A percentile compares a stretch with the other conserved stretches of the same genome.
These are phyloP conservation scores for Argentina anserina DNA, from an alignment of 306 rosid genomes.

Conservation along the genomic window DNA sequence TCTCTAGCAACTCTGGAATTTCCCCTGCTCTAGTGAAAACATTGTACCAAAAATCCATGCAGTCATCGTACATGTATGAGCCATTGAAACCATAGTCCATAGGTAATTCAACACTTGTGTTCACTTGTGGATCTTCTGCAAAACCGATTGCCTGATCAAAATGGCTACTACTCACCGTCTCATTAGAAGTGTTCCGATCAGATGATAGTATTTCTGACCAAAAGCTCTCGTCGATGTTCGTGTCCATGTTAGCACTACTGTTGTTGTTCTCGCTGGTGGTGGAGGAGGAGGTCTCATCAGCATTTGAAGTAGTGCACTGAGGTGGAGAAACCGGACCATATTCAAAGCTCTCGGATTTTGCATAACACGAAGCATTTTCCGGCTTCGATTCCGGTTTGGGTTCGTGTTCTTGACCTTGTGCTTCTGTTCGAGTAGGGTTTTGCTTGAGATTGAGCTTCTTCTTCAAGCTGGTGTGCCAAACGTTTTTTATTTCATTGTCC, in stretches of 20 bases:
- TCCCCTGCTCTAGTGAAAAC: constrained; percentile 50
- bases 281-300: constrained; percentile 34
- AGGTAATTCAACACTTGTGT: not conserved
- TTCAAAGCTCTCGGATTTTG: constrained; percentile 7
- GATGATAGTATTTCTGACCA: constrained; percentile 64
- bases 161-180: not conserved
- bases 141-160: constrained; percentile 13
- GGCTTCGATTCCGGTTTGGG: not conserved
- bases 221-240: constrained; percentile 45
- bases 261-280: not conserved
- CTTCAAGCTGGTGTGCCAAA: constrained; percentile 92
- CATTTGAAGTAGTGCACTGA: constrained; percentile 39
- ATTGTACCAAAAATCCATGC: constrained; percentile 63
- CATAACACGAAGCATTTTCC: not conserved
- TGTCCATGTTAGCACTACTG: not conserved
- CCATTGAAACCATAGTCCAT: constrained; percentile 9
- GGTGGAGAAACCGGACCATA: constrained; percentile 32
- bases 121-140: not conserved
- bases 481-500: constrained; percentile 87
- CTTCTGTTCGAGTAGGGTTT: constrained; percentile 5
- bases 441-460: constrained; percentile 51
- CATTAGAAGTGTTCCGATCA: constrained; percentile 20
- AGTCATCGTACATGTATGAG: constrained; percentile 28
- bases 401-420: constrained; percentile 12
- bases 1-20: constrained; percentile 24